Evolutionary conservation across 2,329 filamentous ascomycete species (phyloP), one percentile per base, ranked within the genome.

Genomic region (Epichloe glyceriae): DNA sequence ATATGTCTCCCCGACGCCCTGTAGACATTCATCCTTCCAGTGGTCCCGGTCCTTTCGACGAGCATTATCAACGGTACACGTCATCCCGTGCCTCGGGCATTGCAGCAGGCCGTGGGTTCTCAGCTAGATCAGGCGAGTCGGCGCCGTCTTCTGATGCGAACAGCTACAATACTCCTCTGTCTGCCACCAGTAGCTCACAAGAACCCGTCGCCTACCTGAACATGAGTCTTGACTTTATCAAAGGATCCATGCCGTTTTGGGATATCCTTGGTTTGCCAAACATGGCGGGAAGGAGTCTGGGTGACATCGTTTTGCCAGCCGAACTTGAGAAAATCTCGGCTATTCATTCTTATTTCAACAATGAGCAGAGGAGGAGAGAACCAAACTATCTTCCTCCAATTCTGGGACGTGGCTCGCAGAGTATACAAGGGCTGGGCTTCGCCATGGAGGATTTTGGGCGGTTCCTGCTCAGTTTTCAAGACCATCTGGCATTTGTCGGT

Each of bases 331-430:
- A 73, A 53, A 66, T 81, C 4, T 58, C 67, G 40, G 65, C 64
- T 8, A 63, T 82, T 43, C 75, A 78, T 56, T 70, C 69, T 46
- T 69, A 71, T 47, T 68, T 85, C 45, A 72, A 78, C 49, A 73
- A 76, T 15, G 80, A 84, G 56, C 78, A 80, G 53, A 67, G 70
- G 34, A 69, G 72, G 56, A 78, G 72, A 50, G 78, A 81, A 33
- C 79, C 80, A 17, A 79, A 78, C 44, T 83, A 83, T 60, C 68
- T 83, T 19, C 80, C 80, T 4, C 80, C 80, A 2, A 83, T 83
- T n/a, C 73, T 79, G 53, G 72, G 70, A 38, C 73, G 73, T 52
- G 73, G 78, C 47, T 73, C 78, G 22, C 69, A 73, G 26, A 71
- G 79, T 15, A 74, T 82, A 34, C 73, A 77, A 51, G 67, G 69